Evolutionary conservation across 2,329 filamentous ascomycete genomes (phyloP).

Genomic region (Neonectria neomacrospora): DNA sequence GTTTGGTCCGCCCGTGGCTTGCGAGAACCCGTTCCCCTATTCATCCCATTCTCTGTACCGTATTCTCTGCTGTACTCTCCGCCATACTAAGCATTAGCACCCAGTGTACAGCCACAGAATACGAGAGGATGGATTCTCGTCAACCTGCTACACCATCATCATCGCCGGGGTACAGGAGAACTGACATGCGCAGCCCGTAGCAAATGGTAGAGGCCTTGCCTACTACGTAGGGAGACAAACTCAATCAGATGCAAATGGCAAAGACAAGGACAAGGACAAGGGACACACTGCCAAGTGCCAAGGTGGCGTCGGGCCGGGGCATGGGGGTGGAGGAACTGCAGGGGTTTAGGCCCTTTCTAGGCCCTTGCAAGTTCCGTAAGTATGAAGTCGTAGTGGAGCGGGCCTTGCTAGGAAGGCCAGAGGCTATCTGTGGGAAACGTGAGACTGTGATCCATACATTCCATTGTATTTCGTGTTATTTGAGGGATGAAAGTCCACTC

Average conservation of each 20-base stretch:
- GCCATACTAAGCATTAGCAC: no score
- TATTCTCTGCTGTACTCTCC: no score
- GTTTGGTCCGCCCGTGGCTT: background rate
- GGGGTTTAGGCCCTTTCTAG: background rate
- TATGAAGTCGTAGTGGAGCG: background rate
- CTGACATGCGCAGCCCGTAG: background rate
- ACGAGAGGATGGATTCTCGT: background rate
- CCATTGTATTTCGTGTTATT: background rate
- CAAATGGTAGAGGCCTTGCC: background rate
- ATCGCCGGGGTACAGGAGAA: background rate
- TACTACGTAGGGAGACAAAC: background rate
- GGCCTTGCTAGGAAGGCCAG: background rate
- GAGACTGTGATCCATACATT: constrained; percentile 1
- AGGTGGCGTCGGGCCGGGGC: constrained; percentile 6
- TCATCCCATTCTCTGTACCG: background rate
- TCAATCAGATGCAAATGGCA: background rate
- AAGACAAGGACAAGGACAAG: background rate
- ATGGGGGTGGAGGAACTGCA: background rate
- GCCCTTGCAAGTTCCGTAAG: background rate
- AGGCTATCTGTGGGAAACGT: background rate
- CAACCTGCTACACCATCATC: background rate
- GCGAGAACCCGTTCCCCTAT: background rate
- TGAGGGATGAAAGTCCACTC: background rate
- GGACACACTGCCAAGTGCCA: background rate
- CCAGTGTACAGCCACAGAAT: background rate